Evolutionary conservation across 345 rosid genomes (phyloP), one percentile per base, ranked within the genome.

Genomic region (Physaria fendleri): DNA sequence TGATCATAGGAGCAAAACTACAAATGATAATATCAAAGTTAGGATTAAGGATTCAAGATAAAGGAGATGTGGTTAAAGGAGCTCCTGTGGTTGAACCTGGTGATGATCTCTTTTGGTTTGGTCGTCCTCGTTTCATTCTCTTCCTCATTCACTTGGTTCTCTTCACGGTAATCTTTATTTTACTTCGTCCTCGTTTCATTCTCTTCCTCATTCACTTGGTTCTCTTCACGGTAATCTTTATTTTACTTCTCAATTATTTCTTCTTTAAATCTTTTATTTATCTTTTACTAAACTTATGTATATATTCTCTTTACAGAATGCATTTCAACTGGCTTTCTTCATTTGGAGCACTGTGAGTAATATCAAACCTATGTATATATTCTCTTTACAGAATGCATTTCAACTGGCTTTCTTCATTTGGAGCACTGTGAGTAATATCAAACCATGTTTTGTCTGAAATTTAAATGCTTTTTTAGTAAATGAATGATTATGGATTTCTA

Each of bases 71-170:
- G 51, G 92, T 93, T 48, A 81, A 74, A 76, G 99, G 99, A 47
- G 84, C 92, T 15, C 99, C 97, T 0, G 76, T 93, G 39, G 99
- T 93, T 71, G 76, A 82, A 72, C 99, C 95, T 3, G 84, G 87
- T 0, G 95, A 93, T 58, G 87, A 90, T 6, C 96, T 93, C 50
- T 93, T 93, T 86, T 93, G 99, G 99, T 89, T 93, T 6, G 83
- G 96, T 13, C 78, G 84, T 8, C 97, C 99, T 0, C 88, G 82
- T 40, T 71, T 93, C 59, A 58, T 93, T 43, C 97, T 93, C 74
- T 83, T 82, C 51, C 87, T 93, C 62, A 81, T 93, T 68, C 95
- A 89, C 64, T 33, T 89, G n/a, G 85, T 78, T 56, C 96, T 93
- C 59, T 93, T 93, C 72, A 88, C 82, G 97, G 96, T 88, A 79